These are phyloP conservation scores for Austroboletus novae-zelandiae DNA, from an alignment of 1,284 basidiomycete genomes.

Conservation along the genomic window DNA sequence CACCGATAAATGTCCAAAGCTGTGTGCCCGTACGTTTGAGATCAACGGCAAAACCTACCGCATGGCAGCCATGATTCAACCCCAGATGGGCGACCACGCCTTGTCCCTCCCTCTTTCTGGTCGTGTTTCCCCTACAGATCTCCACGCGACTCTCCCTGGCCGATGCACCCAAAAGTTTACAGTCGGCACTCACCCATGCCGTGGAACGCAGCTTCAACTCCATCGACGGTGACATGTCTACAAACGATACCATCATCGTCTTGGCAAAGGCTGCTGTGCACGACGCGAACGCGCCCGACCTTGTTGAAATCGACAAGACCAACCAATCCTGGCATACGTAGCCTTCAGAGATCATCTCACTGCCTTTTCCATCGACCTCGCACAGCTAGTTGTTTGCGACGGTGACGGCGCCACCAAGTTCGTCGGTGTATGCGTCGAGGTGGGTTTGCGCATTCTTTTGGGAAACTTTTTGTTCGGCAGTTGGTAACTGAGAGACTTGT, in stretches of 20 bases:
- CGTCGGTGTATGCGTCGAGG: constrained; percentile 88
- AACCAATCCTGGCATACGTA: constrained; percentile 60
- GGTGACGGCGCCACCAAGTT: constrained; percentile 99
- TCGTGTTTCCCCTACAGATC: constrained; percentile 40
- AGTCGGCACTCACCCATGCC: constrained; percentile 85
- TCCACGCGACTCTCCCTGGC: constrained; percentile 96
- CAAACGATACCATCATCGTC: constrained; percentile 92
- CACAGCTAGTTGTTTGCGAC: constrained; percentile 92
- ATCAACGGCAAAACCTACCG: constrained; percentile 68
- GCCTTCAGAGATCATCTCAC: constrained; percentile 84
- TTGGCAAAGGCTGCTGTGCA: constrained; percentile 91
- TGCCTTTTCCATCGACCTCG: constrained; percentile 83
- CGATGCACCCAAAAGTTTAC: constrained; percentile 81
- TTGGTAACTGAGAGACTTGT: background rate
- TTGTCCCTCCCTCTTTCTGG: constrained; percentile 36
- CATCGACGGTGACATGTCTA: constrained; percentile 99
- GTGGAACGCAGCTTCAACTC: constrained; percentile 95
- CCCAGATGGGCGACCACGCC: constrained; percentile 76
- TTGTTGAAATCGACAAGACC: constrained; percentile 67
- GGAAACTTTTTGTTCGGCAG: constrained; percentile 1
- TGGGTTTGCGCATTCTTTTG: constrained; percentile 30
- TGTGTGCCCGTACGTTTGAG: constrained; percentile 78
- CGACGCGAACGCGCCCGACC: constrained; percentile 21
- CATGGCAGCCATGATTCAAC: constrained; percentile 98
- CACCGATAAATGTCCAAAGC: constrained; percentile 98